Evolutionary conservation across 108 stramenopile genomes (phyloP), one percentile per base, ranked within the genome.

Genomic region (Poteriospumella lacustris): DNA sequence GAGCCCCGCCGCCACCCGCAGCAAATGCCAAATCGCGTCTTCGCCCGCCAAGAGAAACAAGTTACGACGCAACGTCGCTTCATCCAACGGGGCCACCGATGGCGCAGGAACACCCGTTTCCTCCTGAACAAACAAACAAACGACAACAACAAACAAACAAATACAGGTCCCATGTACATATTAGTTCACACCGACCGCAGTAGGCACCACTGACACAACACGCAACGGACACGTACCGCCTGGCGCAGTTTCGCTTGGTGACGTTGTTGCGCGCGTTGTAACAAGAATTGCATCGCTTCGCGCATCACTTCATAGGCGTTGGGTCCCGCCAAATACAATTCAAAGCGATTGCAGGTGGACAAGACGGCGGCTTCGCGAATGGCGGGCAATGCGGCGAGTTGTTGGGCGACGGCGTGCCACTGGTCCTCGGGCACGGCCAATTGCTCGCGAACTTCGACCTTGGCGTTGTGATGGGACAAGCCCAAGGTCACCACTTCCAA

Each of bases 341-440:
- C 97, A 80, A 98, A 98, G n/a, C 97, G 90, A 69, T 98, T 98
- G 83, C 97, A 98, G 0, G 97, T 98, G 58, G 90, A 91, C 44
- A 98, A 87, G 28, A 97, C 91, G 26, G 95, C 95, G 2, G 96
- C 96, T 81, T 98, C 97, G 31, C 82, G 82, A 33, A 98, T 91
- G 78, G 82, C 87, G n/a, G 89, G 90, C 29, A 69, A 78, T 29
- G 89, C 88, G 77, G 83, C 90, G 64, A 96, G 90, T 33, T 91
- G 78, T 58, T 84, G 84, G 1, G 94, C 91, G 31, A 92, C 95
- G 0, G 75, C 76, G 79, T 97, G 95, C 97, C 97, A 98, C 39
- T 93, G 85, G 28, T 87, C 80, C 87, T 98, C 95, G 36, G 96
- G 90, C 58, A 98, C 88, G 58, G 97, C 95, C 26, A 98, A 89